Evolutionary conservation across 2,329 filamentous ascomycete genomes (phyloP), one percentile per base, ranked within the genome.

Genomic region (Aspergillus piperis): DNA sequence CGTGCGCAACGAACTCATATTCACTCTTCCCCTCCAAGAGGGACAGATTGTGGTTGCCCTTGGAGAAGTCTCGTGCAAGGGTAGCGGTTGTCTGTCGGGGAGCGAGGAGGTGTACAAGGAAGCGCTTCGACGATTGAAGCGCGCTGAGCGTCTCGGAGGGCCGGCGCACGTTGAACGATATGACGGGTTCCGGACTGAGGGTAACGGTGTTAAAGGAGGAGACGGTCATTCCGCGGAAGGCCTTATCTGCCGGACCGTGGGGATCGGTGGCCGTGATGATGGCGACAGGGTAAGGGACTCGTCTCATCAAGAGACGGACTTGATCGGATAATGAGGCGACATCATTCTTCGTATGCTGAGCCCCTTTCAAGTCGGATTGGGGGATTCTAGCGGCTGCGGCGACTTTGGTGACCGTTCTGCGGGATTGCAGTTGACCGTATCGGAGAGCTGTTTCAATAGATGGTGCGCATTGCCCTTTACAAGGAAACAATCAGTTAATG

Each of bases 151-250:
- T 87, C 39, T 81, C 77, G 1, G 85, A 87, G 2, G 84, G 83
- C 2, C 79, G 66, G 54, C 81, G 82, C 58, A 88, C 78, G 62
- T 88, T 88, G 78, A 88, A 88, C 1, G 84, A 85, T 25, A 88
- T 77, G n/a, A 84, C 77, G 0, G 86, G 84, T 1, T 70, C 64
- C 1, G 86, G 86, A 30, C 77, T 69, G 3, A 88, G 74, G 0
- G 84, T 82, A 13, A 88, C 83, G 3, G 84, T 85, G 62, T 76
- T 86, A 72, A 88, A 83, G 1, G 85, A 88, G 3, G 86, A 88
- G 32, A 88, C 82, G 8, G 84, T 86, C 66, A 86, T 84, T 44
- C 81, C 84, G 38, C 79, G 76, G 63, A 77, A 78, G 10, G 41
- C n/a, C 23, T 52, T 56, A 13, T 32, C 50, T n/a, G 47, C 30